Evolutionary conservation across 768 basidiomycete genomes (phyloP), one percentile per base, ranked within the genome.

Genomic region (Rossbeevera mucosa): DNA sequence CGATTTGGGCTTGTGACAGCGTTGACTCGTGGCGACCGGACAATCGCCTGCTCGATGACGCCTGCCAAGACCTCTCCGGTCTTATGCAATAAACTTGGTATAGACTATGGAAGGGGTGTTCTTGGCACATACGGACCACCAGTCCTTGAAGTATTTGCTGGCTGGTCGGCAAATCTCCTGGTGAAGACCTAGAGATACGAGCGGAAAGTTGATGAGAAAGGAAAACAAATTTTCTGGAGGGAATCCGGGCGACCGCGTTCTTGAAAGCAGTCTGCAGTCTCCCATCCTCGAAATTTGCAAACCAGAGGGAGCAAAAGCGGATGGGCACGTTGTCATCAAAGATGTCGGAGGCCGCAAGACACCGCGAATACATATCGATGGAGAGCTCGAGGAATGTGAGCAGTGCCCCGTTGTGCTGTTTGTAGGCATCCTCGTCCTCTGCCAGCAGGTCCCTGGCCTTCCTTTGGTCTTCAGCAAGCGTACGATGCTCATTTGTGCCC

Each of bases 131-230:
- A 21, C 83, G 78, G 5, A 87, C 51, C 21, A 98, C 74, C 24
- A 89, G 70, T 2, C 60, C 69, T 47, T 85, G 82, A 5, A 98
- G 75, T 53, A 76, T 81, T 20, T 67, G 60, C 61, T 93, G 91
- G 48, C 74, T 75, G 38, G 68, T 56, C 5, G 69, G 53, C 30
- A 70, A 30, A 3, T 63, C 44, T 21, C 64, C 60, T 24, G 66
- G 49, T 8, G 65, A 56, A 14, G 74, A 52, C 41, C 72, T 79
- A 12, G 86, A 80, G 26, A 98, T 76, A 7, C 94, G 82, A n/a
- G 95, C 94, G 0, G 93, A 85, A 5, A 99, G 80, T 70, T 99
- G 96, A 70, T 94, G 92, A 73, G 91, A 85, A 49, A 98, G 77
- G 68, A 93, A 91, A 41, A 95, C 79, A 62, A 97, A 88, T 67